Evolutionary conservation across 2,329 filamentous ascomycete genomes (phyloP), one percentile per base, ranked within the genome.

Genomic region (Aspergillus sp.): DNA sequence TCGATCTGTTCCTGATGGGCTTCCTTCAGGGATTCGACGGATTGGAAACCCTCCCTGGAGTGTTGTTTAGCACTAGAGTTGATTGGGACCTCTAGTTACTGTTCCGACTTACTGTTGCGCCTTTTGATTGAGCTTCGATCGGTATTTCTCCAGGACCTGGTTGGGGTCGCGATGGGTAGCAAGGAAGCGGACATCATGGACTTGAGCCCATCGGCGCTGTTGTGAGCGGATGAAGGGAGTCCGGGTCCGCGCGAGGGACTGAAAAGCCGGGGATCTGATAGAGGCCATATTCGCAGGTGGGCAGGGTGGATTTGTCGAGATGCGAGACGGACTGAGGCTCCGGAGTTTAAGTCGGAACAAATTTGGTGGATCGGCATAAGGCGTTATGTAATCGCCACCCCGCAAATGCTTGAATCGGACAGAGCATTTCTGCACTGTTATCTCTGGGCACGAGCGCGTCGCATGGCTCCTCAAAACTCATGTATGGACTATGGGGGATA

Each of bases 181-280:
- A 46, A 96, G 84, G 80, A 93, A 96, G 63, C 93, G 91, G 48
- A 96, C 87, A 75, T 97, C 91, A 75, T 96, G 91, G 30, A 97
- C 92, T 68, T 91, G 91, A 2, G 93, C 93, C 89, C 91, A 96
- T 72, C 93, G 86, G 56, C 88, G 86, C 75, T 97, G 93, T 54
- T 72, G 69, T 17, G 49, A 45, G 2, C 70, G 68, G 49, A 70
- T 62, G 7, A 75, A 68, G 15, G 67, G 67, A 4, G 63, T 63
- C 6, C 64, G 65, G 15, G 61, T 64, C 34, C 70, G 69, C 11
- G 75, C 55, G 33, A 84, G 66, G 58, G 80, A 76, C 40, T 83
- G 82, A 40, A 87, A 74, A 22, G 77, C 72, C 48, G 79, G 77
- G 33, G 79, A 70, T 64, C 80, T 75, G 44, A 81, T 67, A 39